Evolutionary conservation across 257 asterid genomes (phyloP).

Genomic region (Penstemon barbatus): DNA sequence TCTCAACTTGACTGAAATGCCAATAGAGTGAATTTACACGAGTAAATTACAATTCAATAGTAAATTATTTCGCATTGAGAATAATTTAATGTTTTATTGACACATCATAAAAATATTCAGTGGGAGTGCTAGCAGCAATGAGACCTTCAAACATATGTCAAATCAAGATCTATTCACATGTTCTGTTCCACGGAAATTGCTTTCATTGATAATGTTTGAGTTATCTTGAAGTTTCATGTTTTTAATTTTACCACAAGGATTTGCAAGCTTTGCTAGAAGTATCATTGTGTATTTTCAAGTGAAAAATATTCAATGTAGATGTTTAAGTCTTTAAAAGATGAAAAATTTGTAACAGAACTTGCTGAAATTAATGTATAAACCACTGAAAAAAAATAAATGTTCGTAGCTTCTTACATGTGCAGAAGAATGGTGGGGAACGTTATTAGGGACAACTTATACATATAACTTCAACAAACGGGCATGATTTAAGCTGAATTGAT

Average conservation of each 20-base stretch:
- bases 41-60: not conserved
- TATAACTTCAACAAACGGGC: not conserved
- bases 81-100: not conserved
- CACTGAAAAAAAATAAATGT: not conserved
- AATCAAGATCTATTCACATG: not conserved
- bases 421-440: not conserved
- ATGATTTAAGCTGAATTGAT: not conserved
- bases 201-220: not conserved
- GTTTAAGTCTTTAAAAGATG: not conserved
- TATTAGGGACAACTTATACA: not conserved
- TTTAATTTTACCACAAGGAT: not conserved
- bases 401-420: not conserved
- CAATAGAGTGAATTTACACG: no score
- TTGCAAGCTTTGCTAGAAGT: not conserved
- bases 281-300: not conserved
- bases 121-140: not conserved
- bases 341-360: not conserved
- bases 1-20: no score
- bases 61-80: not conserved
- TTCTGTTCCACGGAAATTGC: not conserved
- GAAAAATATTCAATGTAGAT: not conserved
- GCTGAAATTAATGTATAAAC: not conserved
- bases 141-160: not conserved
- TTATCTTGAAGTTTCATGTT: not conserved
- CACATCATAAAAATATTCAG: not conserved